Conservation (phyloP, 2,329 filamentous ascomycete genomes). For the Trematosphaeria pertusa region DNA sequence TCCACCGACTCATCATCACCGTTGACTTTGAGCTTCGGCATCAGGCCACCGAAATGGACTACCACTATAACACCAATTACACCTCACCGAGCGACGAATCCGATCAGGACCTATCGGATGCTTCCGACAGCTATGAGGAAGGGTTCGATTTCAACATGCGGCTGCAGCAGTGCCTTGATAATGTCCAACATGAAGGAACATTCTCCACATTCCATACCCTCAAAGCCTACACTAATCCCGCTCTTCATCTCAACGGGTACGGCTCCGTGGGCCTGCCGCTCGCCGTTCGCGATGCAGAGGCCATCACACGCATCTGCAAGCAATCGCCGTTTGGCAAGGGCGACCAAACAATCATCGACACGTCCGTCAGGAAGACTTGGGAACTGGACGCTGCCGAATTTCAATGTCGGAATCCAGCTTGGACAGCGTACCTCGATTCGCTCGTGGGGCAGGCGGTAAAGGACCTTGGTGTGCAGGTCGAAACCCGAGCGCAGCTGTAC, state of each 20-base stretch:
- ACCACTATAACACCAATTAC: too few species aligned
- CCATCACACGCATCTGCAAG: slow-evolving; percentile 17
- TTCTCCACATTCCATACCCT: slow-evolving; percentile 1
- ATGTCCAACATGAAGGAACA: slow-evolving; percentile 2
- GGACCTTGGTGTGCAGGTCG: slow-evolving; percentile 19
- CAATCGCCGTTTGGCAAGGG: slow-evolving; percentile 40
- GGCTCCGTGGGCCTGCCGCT: slow-evolving; percentile 7
- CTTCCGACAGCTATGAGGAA: too few species aligned
- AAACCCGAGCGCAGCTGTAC: slow-evolving; percentile 21
- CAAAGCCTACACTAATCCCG: slow-evolving; percentile 4
- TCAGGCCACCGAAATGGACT: too few species aligned
- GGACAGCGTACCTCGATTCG: slow-evolving; percentile 22
- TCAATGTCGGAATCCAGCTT: slow-evolving; percentile 27
- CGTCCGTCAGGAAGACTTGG: slow-evolving; percentile 38
- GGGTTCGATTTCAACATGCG: too few species aligned
- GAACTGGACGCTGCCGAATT: slow-evolving; percentile 35
- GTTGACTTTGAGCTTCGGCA: too few species aligned
- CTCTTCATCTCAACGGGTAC: slow-evolving; percentile 1
- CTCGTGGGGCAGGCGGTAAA: slow-evolving; percentile 16
- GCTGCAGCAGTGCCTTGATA: slow-evolving; percentile 4
- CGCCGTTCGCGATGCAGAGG: slow-evolving; percentile 12
- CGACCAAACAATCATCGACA: slow-evolving; percentile 38
- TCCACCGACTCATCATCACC: too few species aligned
- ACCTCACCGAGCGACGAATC: too few species aligned
- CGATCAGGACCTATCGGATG: too few species aligned